Percentiles rank a stretch among this genome's conserved stretches.
Evolutionary conservation across 164 flowering plant genomes (phyloP).

Genomic region (Pachysandra terminalis): DNA sequence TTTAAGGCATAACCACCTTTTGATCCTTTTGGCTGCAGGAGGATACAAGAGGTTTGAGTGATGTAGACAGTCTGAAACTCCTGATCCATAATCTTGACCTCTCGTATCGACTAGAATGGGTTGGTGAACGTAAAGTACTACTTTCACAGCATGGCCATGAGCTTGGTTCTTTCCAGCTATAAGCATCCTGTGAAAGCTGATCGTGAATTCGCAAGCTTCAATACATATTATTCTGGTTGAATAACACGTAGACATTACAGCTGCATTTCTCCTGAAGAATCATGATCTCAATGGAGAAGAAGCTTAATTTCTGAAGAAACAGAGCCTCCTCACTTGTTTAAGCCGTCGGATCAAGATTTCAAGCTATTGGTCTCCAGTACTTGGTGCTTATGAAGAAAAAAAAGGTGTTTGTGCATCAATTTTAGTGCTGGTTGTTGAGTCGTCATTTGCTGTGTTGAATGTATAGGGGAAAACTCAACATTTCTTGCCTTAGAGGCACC

Average conservation of each 20-base stretch:
- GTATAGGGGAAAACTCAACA: too few species aligned
- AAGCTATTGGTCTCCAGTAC: not conserved
- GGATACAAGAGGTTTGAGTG: constrained; percentile 23
- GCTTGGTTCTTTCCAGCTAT: constrained; percentile 70
- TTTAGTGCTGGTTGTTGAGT: too few species aligned
- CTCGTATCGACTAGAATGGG: constrained; percentile 82
- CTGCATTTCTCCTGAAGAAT: not conserved
- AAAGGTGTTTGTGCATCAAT: not conserved
- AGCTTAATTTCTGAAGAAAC: not conserved
- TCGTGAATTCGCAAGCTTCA: not conserved
- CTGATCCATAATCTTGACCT: constrained; percentile 78
- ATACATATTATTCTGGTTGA: not conserved
- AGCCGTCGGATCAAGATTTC: not conserved
- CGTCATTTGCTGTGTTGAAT: too few species aligned
- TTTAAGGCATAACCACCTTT: not conserved
- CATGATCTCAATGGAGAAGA: not conserved
- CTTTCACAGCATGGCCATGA: constrained; percentile 62
- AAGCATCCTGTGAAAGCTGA: constrained; percentile 4
- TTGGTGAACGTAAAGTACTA: constrained; percentile 47
- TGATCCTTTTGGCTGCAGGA: constrained; percentile 42
- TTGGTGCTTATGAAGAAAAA: too few species aligned
- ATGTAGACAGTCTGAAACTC: constrained; percentile 47
- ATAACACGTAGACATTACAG: not conserved
- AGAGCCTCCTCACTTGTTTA: not conserved
- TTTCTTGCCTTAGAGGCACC: too few species aligned